Conservation (phyloP, 2,329 filamentous ascomycete genomes). For the Fusarium decemcellulare region DNA sequence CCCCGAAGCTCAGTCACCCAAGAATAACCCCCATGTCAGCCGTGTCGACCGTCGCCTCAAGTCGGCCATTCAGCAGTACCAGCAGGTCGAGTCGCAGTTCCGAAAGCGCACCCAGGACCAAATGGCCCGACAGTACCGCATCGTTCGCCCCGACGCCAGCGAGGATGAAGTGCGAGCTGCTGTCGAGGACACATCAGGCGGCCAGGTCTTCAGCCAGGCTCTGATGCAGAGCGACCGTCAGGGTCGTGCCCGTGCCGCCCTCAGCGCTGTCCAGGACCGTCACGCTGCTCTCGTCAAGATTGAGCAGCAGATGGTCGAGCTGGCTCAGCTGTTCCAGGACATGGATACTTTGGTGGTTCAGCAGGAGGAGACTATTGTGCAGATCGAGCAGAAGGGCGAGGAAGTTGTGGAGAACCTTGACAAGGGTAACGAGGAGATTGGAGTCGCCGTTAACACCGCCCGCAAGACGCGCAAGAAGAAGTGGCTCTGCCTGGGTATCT, state of each 20-base stretch:
- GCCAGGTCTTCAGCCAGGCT: conserved; percentile 90
- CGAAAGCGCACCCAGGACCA: conserved; percentile 85
- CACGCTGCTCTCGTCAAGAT: conserved; percentile 93
- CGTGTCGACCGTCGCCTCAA: conserved; percentile 86
- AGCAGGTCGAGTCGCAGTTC: conserved; percentile 84
- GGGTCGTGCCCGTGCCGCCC: conserved; percentile 84
- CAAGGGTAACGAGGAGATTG: conserved; percentile 88
- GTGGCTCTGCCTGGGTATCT: conserved; percentile 92
- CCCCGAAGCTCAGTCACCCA: conserved; percentile 79
- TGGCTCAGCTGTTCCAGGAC: conserved; percentile 90
- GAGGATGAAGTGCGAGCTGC: conserved; percentile 84
- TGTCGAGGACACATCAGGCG: conserved; percentile 78
- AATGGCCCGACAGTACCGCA: conserved; percentile 90
- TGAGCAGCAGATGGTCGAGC: conserved; percentile 88
- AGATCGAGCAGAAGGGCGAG: conserved; percentile 90
- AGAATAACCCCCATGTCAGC: conserved; percentile 85
- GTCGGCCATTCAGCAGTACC: conserved; percentile 84
- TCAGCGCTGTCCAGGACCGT: conserved; percentile 85
- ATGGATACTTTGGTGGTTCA: conserved; percentile 88
- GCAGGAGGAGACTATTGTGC: conserved; percentile 84
- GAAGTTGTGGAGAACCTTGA: conserved; percentile 88
- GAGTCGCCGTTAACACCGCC: conserved; percentile 85
- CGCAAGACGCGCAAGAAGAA: conserved; percentile 90
- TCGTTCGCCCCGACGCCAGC: conserved; percentile 85
- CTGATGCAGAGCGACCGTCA: conserved; percentile 85